Percentiles rank a stretch among this genome's conserved stretches.
These are phyloP conservation scores for Penicillium simplicissimum DNA, from an alignment of 495 filamentous ascomycete species.

Conservation along the genomic window DNA sequence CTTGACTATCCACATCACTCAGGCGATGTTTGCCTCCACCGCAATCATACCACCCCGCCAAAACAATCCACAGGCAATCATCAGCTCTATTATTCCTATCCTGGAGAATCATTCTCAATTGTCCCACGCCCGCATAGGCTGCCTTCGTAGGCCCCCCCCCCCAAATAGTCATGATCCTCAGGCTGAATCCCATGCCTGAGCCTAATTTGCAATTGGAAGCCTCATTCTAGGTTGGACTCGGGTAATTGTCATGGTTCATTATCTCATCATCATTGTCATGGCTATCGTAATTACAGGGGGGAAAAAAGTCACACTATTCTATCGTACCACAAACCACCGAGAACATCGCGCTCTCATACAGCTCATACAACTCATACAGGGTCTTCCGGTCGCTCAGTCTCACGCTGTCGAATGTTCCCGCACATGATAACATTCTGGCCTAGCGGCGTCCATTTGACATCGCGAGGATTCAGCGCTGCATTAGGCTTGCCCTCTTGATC, in stretches of 20 bases:
- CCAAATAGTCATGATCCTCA: too few relatives aligned
- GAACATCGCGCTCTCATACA: background rate
- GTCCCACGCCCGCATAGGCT: background rate
- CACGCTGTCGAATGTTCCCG: constrained; percentile 50
- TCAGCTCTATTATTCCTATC: background rate
- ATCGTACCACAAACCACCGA: background rate
- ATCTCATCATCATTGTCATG: constrained; percentile 1
- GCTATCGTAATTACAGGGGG: constrained; percentile 6
- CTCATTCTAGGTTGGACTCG: background rate
- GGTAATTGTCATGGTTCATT: background rate
- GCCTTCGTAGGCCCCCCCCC: background rate
- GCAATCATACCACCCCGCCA: too few relatives aligned
- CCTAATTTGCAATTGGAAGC: background rate
- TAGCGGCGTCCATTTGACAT: constrained; percentile 70
- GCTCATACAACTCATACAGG: constrained; percentile 1
- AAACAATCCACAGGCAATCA: too few relatives aligned
- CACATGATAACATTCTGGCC: constrained; percentile 79
- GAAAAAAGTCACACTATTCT: background rate
- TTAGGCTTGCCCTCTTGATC: constrained; percentile 52
- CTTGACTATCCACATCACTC: too few relatives aligned
- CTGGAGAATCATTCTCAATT: background rate
- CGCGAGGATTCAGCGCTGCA: constrained; percentile 60
- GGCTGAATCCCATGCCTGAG: background rate
- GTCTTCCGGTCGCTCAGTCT: constrained; percentile 7
- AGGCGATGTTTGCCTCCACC: too few relatives aligned